Evolutionary conservation across 192 early-diverging fungal species (phyloP).

Genomic region (Mycoemilia scoparia): DNA sequence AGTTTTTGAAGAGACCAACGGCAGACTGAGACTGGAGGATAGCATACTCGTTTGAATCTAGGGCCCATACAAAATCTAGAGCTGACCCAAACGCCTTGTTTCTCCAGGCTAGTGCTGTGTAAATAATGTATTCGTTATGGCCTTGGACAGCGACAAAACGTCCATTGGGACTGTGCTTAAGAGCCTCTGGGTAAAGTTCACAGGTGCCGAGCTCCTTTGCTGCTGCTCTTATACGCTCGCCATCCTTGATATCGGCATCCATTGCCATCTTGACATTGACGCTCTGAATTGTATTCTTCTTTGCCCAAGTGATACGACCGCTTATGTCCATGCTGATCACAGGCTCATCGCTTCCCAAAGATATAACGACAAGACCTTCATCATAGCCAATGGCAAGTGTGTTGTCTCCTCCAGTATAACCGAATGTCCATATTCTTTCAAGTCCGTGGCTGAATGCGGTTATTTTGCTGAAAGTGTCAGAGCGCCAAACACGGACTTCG

Average conservation of each 20-base stretch:
- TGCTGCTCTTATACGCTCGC: slow-evolving; percentile 66
- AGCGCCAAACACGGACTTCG: slow-evolving; percentile 91
- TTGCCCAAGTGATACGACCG: slow-evolving; percentile 97
- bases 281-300: slow-evolving; percentile 89
- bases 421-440: slow-evolving; percentile 92
- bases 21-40: slow-evolving; percentile 84
- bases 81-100: slow-evolving; percentile 97
- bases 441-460: slow-evolving; percentile 96
- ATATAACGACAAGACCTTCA: slow-evolving; percentile 87
- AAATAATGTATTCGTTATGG: slow-evolving; percentile 99
- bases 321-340: slow-evolving; percentile 89
- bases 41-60: slow-evolving; percentile 89
- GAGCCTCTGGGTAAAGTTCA: slow-evolving; percentile 88
- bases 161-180: slow-evolving; percentile 95
- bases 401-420: slow-evolving; percentile 69
- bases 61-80: slow-evolving; percentile 93
- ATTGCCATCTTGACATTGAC: slow-evolving; percentile 76
- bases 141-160: slow-evolving; percentile 98
- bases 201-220: slow-evolving; percentile 94
- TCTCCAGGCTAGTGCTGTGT: slow-evolving; percentile 97
- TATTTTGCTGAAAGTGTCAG: slow-evolving; percentile 90
- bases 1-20: slow-evolving; percentile 82
- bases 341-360: slow-evolving; percentile 90
- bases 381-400: slow-evolving; percentile 93
- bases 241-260: slow-evolving; percentile 79